A percentile compares a stretch with the other conserved stretches of the same genome.
Conservation (phyloP, 1,284 basidiomycete species). For the Ustilago vetiveriae region DNA sequence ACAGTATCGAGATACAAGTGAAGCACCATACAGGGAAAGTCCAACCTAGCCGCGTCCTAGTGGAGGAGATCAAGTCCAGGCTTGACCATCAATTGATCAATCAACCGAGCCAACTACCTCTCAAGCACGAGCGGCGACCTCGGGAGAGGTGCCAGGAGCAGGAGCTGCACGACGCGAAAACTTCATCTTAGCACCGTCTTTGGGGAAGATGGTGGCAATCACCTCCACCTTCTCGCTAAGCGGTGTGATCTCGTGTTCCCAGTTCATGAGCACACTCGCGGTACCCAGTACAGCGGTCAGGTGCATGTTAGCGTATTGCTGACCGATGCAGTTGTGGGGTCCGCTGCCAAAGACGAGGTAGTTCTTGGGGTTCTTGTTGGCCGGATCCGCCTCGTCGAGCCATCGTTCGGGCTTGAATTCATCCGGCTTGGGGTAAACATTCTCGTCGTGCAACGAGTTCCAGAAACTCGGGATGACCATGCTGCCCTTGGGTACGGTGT, state of each 20-base stretch:
- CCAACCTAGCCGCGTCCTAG: no score
- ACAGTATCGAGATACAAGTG: not conserved
- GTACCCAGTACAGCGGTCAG: constrained; percentile 85
- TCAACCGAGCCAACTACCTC: no score
- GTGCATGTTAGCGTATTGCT: constrained; percentile 93
- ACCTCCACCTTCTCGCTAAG: constrained; percentile 77
- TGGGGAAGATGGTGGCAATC: constrained; percentile 79
- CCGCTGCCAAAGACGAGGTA: constrained; percentile 95
- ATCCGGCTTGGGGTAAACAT: constrained; percentile 87
- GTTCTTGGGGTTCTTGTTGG: constrained; percentile 89
- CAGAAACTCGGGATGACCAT: constrained; percentile 99
- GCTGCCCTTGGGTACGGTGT: constrained; percentile 87
- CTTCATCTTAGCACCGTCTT: constrained; percentile 86
- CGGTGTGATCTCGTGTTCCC: constrained; percentile 85
- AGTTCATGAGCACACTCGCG: constrained; percentile 84
- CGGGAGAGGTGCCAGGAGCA: constrained; percentile 48
- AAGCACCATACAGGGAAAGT: constrained; percentile 8
- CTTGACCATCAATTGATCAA: no score
- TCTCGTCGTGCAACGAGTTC: constrained; percentile 85
- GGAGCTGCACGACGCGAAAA: constrained; percentile 69
- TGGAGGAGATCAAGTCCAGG: no score
- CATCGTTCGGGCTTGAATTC: constrained; percentile 88
- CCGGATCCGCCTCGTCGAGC: constrained; percentile 85
- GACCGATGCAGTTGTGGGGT: constrained; percentile 82
- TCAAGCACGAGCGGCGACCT: constrained; percentile 56